These are phyloP conservation scores for Gomphus sp. DNA, from an alignment of 1,284 basidiomycete genomes.

Conservation along the genomic window DNA sequence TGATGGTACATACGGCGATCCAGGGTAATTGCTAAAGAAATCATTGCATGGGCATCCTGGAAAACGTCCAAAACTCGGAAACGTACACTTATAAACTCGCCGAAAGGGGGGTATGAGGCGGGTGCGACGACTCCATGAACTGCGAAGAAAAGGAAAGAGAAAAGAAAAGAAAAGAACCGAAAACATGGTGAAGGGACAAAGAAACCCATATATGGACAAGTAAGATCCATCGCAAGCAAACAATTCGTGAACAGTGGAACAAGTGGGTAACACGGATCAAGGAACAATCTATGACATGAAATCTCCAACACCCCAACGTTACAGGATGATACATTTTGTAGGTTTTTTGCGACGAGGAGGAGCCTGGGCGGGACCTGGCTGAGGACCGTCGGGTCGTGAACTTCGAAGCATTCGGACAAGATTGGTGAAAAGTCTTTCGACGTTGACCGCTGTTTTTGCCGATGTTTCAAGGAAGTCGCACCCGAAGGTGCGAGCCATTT, in stretches of 20 bases:
- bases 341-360: conserved; percentile 22
- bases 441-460: conserved; percentile 92
- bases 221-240: conserved; percentile 7
- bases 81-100: background rate
- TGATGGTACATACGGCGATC: background rate
- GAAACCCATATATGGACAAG: conserved; percentile 11
- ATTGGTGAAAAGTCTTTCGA: conserved; percentile 88
- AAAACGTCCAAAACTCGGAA: background rate
- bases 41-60: background rate
- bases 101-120: conserved; percentile 2
- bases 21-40: background rate
- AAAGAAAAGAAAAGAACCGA: background rate
- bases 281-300: conserved; percentile 1
- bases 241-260: conserved; percentile 21
- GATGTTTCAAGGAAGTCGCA: conserved; percentile 97
- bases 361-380: conserved; percentile 1
- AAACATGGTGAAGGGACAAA: conserved; percentile 12
- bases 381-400: conserved; percentile 35
- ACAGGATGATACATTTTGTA: conserved; percentile 69
- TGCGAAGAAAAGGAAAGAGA: background rate
- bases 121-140: background rate
- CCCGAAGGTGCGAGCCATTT: conserved; percentile 79
- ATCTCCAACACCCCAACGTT: conserved; percentile 24
- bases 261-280: conserved; percentile 25
- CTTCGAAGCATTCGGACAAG: conserved; percentile 84